Evolutionary conservation across 768 basidiomycete genomes (phyloP).

Genomic region (Chalciporus chontae): DNA sequence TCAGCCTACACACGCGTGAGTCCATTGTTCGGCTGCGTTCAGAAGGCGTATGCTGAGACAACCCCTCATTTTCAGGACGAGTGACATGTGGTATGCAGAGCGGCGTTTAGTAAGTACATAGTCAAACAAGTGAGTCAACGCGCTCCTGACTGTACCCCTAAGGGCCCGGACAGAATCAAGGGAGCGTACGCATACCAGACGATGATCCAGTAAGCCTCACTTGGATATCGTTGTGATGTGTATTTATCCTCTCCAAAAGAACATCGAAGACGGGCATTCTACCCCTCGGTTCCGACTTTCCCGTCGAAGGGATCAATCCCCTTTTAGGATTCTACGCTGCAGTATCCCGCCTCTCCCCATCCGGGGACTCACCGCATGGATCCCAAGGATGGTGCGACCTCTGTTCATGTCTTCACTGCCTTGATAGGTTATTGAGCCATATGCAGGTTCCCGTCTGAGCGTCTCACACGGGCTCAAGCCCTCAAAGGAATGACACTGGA

Average conservation of each 20-base stretch:
- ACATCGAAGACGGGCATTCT: conserved; percentile 52
- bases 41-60: background rate
- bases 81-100: conserved; percentile 93
- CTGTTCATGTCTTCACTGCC: background rate
- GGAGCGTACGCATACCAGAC: conserved; percentile 90
- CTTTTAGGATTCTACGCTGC: conserved; percentile 89
- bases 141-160: background rate
- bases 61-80: conserved; percentile 48
- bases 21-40: conserved; percentile 2
- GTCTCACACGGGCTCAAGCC: conserved; percentile 77
- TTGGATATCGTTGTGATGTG: background rate
- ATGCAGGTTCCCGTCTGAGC: conserved; percentile 70
- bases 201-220: conserved; percentile 56
- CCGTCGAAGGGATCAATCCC: conserved; percentile 88
- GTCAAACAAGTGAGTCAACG: background rate
- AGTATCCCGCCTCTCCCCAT: conserved; percentile 62
- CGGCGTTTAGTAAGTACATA: conserved; percentile 53
- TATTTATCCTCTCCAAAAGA: conserved; percentile 28
- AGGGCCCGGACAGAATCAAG: conserved; percentile 80
- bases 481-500: conserved; percentile 90
- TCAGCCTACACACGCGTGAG: conserved; percentile 89
- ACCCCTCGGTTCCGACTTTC: conserved; percentile 91
- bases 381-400: conserved; percentile 67
- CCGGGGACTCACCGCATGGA: conserved; percentile 82
- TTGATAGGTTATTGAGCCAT: background rate